Conservation (phyloP, 2,329 filamentous ascomycete species). For the Cytospora piceicola region DNA sequence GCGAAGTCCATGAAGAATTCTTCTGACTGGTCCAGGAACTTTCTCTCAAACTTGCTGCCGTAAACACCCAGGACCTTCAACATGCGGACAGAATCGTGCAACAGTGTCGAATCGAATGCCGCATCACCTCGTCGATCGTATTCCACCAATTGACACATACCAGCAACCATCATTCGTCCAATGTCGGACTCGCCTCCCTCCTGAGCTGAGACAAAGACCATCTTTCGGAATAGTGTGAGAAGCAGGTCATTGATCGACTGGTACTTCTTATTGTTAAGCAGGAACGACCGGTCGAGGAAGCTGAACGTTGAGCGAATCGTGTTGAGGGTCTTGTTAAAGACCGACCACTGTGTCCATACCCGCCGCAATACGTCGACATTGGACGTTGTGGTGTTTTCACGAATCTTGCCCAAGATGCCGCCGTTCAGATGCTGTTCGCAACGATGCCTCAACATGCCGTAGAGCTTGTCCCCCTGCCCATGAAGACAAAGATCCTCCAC, state of each 20-base stretch:
- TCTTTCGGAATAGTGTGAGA: constrained; percentile 72
- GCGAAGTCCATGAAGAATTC: constrained; percentile 73
- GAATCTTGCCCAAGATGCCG: constrained; percentile 60
- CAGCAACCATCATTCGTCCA: constrained; percentile 48
- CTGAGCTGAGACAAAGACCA: constrained; percentile 49
- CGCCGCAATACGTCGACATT: constrained; percentile 67
- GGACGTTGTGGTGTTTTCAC: constrained; percentile 52
- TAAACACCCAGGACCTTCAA: constrained; percentile 86
- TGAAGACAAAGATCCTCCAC: constrained; percentile 91
- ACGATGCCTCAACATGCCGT: constrained; percentile 65
- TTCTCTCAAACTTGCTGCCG: constrained; percentile 75
- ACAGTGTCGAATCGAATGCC: constrained; percentile 64
- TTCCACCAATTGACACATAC: constrained; percentile 76
- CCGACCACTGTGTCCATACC: constrained; percentile 66
- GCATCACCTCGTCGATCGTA: constrained; percentile 66
- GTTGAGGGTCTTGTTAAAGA: constrained; percentile 72
- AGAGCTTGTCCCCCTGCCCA: constrained; percentile 70
- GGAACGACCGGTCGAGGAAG: constrained; percentile 88
- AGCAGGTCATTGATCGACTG: constrained; percentile 81
- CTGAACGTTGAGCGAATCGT: constrained; percentile 88
- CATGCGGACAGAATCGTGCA: constrained; percentile 78
- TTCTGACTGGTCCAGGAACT: constrained; percentile 69
- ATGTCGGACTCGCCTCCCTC: constrained; percentile 27
- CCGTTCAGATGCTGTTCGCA: constrained; percentile 71
- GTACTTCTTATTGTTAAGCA: constrained; percentile 72